Evolutionary conservation across 2,329 filamentous ascomycete genomes (phyloP), one percentile per base, ranked within the genome.

Genomic region (Zalaria sp.): DNA sequence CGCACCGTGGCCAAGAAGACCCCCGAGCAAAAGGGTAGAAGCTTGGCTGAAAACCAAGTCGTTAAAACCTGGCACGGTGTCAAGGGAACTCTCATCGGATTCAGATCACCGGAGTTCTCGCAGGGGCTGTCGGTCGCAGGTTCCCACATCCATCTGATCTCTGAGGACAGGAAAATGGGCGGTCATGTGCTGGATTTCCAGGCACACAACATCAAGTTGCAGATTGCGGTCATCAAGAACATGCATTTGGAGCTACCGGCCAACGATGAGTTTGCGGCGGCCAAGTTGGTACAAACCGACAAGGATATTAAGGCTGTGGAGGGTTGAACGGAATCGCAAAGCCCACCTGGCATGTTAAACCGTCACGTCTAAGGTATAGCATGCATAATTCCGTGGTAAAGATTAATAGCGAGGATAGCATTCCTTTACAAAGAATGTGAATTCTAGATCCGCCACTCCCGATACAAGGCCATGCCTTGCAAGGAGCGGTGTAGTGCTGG

Each of bases 101-200:
- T 68, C 42, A 50, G 62, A 37, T 59, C 62, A 27, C 63, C 62
- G 1, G 45, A 45, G 29, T 61, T 59, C 37, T 61, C 59, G 55
- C 59, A 61, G 38, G 62, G 63, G 1, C 61, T 65, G 43, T 59
- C 58, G 10, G 58, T 66, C 3, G 59, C 59, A 3, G 63, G 63
- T 4, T 58, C 64, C 43, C 63, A 66, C 51, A 43, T 65, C 42
- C 63, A 66, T 50, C 66, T 65, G 42, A 52, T 66, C 38, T 52
- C 57, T 5, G 50, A 53, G 25, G 60, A 62, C 34, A 47, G 56
- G 25, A 57, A 43, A 4, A 49, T 53, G 10, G 65, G 63, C 2
- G 65, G 65, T 0, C 65, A 65, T 56, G 57, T 65, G 6, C 44
- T 65, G 35, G 61, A 64, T 41, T 41, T 65, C 10, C 49, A 48